phyloP scores from a whole-genome alignment of 148 eudicot genomes.

The Cornus florida region DNA sequence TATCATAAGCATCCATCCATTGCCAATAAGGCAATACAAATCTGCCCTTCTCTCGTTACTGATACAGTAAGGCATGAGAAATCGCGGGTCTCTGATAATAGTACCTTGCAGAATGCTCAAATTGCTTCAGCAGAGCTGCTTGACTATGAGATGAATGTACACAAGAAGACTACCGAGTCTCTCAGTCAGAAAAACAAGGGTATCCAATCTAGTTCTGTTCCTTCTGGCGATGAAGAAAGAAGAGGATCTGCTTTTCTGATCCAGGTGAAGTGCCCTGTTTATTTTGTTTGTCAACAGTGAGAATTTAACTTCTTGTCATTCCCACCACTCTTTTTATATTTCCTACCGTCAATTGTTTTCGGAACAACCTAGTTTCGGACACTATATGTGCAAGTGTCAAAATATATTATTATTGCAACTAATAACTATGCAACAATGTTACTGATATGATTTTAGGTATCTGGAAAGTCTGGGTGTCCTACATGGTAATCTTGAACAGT shows the following conservation, averaged over 20 bases:
- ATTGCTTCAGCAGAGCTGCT: slow-evolving; percentile 19
- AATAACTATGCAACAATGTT: too few relatives aligned
- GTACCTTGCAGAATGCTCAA: slow-evolving; percentile 16
- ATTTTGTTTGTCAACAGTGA: slow-evolving; percentile 6
- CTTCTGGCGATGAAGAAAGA: slow-evolving; percentile 52
- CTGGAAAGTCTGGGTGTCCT: too few relatives aligned
- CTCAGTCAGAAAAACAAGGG: slow-evolving; percentile 31
- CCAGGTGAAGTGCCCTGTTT: slow-evolving; percentile 55
- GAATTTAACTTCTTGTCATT: background rate
- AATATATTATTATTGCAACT: too few relatives aligned
- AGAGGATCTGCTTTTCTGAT: slow-evolving; percentile 67
- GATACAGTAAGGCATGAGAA: slow-evolving; percentile 19
- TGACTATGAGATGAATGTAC: slow-evolving; percentile 22
- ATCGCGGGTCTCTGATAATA: slow-evolving; percentile 16
- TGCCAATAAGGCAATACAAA: slow-evolving; percentile 16
- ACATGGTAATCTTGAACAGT: too few relatives aligned
- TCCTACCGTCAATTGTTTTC: too few relatives aligned
- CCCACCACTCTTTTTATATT: too few relatives aligned
- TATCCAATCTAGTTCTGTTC: slow-evolving; percentile 23
- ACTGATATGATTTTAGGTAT: too few relatives aligned
- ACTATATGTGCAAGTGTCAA: too few relatives aligned
- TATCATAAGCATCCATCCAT: slow-evolving; percentile 15
- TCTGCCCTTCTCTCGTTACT: slow-evolving; percentile 2
- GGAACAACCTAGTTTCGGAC: too few relatives aligned
- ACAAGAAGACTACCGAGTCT: slow-evolving; percentile 11